A percentile compares a stretch with the other conserved stretches of the same genome.
Conservation (phyloP, 2,329 filamentous ascomycete genomes). For the Microcyclosporella mali region DNA sequence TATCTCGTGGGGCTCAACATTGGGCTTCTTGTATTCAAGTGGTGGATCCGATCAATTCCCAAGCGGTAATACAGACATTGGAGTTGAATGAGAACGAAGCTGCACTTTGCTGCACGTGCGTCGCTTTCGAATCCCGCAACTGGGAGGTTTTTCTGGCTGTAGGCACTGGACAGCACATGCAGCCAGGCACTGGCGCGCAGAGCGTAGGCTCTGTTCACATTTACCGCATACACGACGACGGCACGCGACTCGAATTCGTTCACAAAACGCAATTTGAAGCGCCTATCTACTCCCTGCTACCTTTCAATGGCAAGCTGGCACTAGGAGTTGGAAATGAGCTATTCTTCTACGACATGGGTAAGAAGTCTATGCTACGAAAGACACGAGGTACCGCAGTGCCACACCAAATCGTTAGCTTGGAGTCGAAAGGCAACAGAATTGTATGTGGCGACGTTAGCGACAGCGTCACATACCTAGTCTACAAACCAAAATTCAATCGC, state of each 20-base stretch:
- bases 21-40: conserved; percentile 97
- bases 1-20: conserved; percentile 72
- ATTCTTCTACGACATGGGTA: conserved; percentile 85
- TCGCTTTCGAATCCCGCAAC: conserved; percentile 81
- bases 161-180: conserved; percentile 85
- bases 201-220: conserved; percentile 74
- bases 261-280: conserved; percentile 93
- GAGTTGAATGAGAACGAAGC: conserved; percentile 87
- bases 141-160: conserved; percentile 89
- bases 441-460: conserved; percentile 90
- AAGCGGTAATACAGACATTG: conserved; percentile 61
- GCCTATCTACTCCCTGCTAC: conserved; percentile 81
- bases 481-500: conserved; percentile 85
- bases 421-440: conserved; percentile 86
- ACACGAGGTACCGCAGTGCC: conserved; percentile 39
- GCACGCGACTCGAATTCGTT: conserved; percentile 84
- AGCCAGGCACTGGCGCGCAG: conserved; percentile 16
- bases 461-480: conserved; percentile 84
- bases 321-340: conserved; percentile 79
- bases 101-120: conserved; percentile 76
- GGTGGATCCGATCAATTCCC: conserved; percentile 63
- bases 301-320: conserved; percentile 84
- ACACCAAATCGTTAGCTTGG: conserved; percentile 74
- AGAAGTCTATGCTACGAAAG: conserved; percentile 88
- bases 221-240: conserved; percentile 81